These are phyloP conservation scores for Cardamine resedifolia DNA, from an alignment of 345 rosid genomes.

Conservation along the genomic window DNA sequence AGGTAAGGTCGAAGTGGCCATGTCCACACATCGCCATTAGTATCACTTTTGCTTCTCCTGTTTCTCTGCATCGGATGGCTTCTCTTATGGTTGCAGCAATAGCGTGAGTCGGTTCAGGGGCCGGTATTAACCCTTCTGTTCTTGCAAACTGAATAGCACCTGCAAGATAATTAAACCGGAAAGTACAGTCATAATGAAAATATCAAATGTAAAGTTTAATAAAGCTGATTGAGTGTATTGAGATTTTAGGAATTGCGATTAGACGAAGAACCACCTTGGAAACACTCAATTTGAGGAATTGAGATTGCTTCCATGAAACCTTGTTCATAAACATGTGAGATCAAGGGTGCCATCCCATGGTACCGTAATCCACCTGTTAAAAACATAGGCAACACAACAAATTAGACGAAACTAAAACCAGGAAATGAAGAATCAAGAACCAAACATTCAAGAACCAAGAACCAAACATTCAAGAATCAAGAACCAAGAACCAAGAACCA, in stretches of 20 bases:
- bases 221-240: background rate
- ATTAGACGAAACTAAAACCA: background rate
- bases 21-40: slow-evolving; percentile 95
- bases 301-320: slow-evolving; percentile 89
- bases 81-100: slow-evolving; percentile 91
- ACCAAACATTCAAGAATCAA: background rate
- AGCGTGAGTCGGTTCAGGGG: slow-evolving; percentile 94
- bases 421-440: background rate
- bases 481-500: background rate
- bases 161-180: slow-evolving; percentile 30
- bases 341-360: slow-evolving; percentile 93
- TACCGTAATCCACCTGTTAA: slow-evolving; percentile 78
- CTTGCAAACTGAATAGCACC: slow-evolving; percentile 90
- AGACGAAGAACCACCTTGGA: slow-evolving; percentile 50
- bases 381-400: slow-evolving; percentile 10
- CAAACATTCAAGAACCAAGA: background rate
- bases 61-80: slow-evolving; percentile 75
- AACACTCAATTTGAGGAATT: slow-evolving; percentile 84
- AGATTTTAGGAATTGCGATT: background rate
- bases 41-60: slow-evolving; percentile 84
- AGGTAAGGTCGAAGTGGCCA: slow-evolving; percentile 84
- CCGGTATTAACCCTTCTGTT: slow-evolving; percentile 85
- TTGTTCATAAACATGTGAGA: slow-evolving; percentile 79
- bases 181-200: background rate
- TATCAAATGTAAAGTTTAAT: background rate